Base-by-base conservation (phyloP, 208 protist species). In the Acanthamoeba sp. region DNA sequence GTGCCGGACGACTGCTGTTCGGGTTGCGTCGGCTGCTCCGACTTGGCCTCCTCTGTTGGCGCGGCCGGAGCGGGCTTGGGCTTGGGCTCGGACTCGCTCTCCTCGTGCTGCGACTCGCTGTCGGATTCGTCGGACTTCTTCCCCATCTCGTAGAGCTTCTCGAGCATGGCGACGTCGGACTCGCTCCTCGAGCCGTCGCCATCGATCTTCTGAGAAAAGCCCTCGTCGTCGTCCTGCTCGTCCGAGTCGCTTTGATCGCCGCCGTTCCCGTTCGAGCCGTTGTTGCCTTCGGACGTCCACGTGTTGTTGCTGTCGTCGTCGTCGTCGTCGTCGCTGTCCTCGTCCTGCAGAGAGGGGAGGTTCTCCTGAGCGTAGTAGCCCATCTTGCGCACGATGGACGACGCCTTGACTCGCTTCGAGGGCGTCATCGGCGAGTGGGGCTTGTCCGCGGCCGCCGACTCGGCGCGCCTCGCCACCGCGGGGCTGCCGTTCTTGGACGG, bases 351-450 rank as follows among this genome's bases (percentile, higher is more conserved):
- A 2, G 71, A 50, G 36, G 71, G 22, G 22, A 80, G 36, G 71
- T 80, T 80, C 38, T 80, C 38, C 38, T 80, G 12, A 6, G 71
- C n/a, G 24, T 80, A 80, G 40, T 50, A 80, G 71, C 71, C 71
- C 71, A 80, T 80, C 71, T 80, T 80, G 36, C 34, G 71, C 38
- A 48, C 71, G 40, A 80, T 80, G 22, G 71, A 80, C 6, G 71
- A 29, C 32, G 16, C 71, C 71, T 80, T 80, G 36, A 80, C 40
- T 34, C 32, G 71, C 40, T 22, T 80, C n/a, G 59, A 69, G n/a
- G 59, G 59, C 9, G 71, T 80, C 40, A 80, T 32, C 22, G 32
- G 71, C 40, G 38, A 80, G 34, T 29, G 22, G 18, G 29, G 20
- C 71, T 40, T n/a, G 32, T 38, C 36, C 36, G 66, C 4, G n/a